Evolutionary conservation across 106 monocot species (phyloP).

Genomic region (Chionographis japonica): DNA sequence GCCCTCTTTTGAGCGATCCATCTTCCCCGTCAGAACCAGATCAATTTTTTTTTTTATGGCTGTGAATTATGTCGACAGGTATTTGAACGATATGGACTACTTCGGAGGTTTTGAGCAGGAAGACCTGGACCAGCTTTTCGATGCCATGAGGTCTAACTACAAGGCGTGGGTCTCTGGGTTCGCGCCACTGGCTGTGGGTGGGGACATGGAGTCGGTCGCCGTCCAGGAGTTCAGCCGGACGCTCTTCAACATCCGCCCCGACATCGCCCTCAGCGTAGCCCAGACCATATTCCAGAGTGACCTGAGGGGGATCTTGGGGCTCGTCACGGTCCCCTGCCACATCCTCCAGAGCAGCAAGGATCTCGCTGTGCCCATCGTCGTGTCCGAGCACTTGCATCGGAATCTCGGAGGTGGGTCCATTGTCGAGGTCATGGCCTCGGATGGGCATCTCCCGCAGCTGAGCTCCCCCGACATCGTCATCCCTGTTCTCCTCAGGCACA

Average conservation of each 20-base stretch:
- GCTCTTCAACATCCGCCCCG: slow-evolving; percentile 94
- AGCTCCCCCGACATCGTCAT: slow-evolving; percentile 86
- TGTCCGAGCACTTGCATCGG: slow-evolving; percentile 85
- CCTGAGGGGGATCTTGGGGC: slow-evolving; percentile 39
- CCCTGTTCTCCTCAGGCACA: slow-evolving; percentile 82
- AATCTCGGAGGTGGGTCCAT: slow-evolving; percentile 76
- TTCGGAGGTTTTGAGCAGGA: slow-evolving; percentile 89
- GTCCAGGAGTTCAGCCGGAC: slow-evolving; percentile 98
- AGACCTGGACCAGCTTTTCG: slow-evolving; percentile 85
- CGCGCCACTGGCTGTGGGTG: slow-evolving; percentile 77
- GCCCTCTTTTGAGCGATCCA: too few relatives aligned
- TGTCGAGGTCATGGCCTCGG: slow-evolving; percentile 86
- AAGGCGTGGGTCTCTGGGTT: slow-evolving; percentile 89
- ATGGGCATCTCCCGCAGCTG: slow-evolving; percentile 92
- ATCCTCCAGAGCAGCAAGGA: slow-evolving; percentile 92
- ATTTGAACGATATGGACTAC: slow-evolving; percentile 83
- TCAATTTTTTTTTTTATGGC: too few relatives aligned
- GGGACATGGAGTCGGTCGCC: slow-evolving; percentile 89
- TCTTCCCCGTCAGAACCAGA: too few relatives aligned
- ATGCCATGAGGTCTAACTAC: slow-evolving; percentile 86
- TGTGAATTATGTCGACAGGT: slow-evolving; percentile 28
- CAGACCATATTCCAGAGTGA: slow-evolving; percentile 91
- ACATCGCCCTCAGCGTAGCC: slow-evolving; percentile 75
- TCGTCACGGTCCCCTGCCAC: slow-evolving; percentile 83
- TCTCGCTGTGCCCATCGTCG: slow-evolving; percentile 80